phyloP scores from a whole-genome alignment of 169 alveolate genomes.

The Theileria orientalis region DNA sequence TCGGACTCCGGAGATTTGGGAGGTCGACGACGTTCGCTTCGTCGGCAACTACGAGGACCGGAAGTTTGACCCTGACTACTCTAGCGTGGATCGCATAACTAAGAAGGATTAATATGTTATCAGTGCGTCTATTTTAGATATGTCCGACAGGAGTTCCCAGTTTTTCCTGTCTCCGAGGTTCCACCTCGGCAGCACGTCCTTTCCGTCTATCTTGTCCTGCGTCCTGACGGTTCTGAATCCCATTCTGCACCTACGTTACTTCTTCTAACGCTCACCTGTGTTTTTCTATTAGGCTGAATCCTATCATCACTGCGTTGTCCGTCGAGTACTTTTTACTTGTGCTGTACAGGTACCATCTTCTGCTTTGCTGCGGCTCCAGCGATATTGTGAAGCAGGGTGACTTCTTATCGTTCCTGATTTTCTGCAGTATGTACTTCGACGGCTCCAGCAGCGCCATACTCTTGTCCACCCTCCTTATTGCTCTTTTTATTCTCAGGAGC shows the following conservation, averaged over 20 bases:
- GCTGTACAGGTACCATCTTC: conserved; percentile 47
- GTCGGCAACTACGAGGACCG: conserved; percentile 57
- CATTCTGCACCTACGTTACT: conserved; percentile 3
- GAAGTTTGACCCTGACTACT: conserved; percentile 25
- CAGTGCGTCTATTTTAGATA: conserved; percentile 44
- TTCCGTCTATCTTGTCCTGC: conserved; percentile 12
- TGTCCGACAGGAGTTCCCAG: conserved; percentile 60
- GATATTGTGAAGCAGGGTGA: conserved; percentile 10
- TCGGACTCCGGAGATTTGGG: conserved; percentile 25
- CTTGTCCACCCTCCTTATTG: neutral
- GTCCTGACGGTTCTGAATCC: neutral
- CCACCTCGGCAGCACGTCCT: conserved; percentile 57
- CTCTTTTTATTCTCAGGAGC: conserved; percentile 1
- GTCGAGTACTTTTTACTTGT: conserved; percentile 44
- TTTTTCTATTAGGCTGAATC: conserved; percentile 57
- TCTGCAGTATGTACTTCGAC: neutral
- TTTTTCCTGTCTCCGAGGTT: conserved; percentile 35
- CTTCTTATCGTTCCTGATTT: conserved; percentile 9
- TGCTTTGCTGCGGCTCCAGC: too few species aligned
- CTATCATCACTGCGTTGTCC: conserved; percentile 66
- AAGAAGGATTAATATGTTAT: neutral
- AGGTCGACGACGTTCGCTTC: conserved; percentile 56
- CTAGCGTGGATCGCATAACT: neutral
- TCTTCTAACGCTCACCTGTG: conserved; percentile 29
- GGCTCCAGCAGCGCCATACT: neutral